phyloP scores from a whole-genome alignment of 2,329 filamentous ascomycete genomes.

The Zymoseptoria tritici region DNA sequence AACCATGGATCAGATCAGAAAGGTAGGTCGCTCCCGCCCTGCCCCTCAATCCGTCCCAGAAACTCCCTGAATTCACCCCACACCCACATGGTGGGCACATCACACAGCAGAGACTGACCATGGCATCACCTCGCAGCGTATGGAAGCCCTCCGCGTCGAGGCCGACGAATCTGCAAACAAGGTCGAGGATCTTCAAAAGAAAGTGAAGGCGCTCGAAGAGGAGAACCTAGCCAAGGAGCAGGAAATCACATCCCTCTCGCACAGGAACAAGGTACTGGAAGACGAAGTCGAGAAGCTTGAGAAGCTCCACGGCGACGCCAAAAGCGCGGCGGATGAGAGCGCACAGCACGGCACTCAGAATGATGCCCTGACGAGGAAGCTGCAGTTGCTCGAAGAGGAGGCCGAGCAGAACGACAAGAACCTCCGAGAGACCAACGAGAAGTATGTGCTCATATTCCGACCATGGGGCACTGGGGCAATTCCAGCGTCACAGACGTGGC shows the following conservation, averaged over 20 bases:
- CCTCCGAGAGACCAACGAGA: conserved; percentile 94
- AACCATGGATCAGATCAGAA: conserved; percentile 39
- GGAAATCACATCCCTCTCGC: conserved; percentile 90
- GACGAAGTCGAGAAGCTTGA: conserved; percentile 89
- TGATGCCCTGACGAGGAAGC: conserved; percentile 81
- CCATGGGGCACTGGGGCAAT: too few relatives aligned
- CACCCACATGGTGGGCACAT: background rate
- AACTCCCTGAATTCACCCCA: conserved; percentile 9
- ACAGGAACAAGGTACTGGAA: conserved; percentile 92
- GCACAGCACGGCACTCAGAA: conserved; percentile 78
- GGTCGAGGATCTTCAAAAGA: conserved; percentile 77
- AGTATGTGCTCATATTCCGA: conserved; percentile 54
- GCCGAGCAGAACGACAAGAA: conserved; percentile 95
- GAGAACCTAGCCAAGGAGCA: conserved; percentile 96
- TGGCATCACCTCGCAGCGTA: conserved; percentile 56
- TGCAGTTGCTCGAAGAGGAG: conserved; percentile 96
- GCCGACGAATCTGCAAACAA: conserved; percentile 75
- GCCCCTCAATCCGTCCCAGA: conserved; percentile 19
- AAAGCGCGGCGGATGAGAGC: conserved; percentile 77
- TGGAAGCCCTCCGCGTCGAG: conserved; percentile 90
- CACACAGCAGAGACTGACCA: background rate
- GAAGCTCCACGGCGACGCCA: conserved; percentile 71
- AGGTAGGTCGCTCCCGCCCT: conserved; percentile 27
- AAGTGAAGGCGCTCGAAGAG: conserved; percentile 86
- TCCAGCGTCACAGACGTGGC: background rate